Conservation (phyloP, 2,329 filamentous ascomycete species). For the Paecilomyces niveus region DNA sequence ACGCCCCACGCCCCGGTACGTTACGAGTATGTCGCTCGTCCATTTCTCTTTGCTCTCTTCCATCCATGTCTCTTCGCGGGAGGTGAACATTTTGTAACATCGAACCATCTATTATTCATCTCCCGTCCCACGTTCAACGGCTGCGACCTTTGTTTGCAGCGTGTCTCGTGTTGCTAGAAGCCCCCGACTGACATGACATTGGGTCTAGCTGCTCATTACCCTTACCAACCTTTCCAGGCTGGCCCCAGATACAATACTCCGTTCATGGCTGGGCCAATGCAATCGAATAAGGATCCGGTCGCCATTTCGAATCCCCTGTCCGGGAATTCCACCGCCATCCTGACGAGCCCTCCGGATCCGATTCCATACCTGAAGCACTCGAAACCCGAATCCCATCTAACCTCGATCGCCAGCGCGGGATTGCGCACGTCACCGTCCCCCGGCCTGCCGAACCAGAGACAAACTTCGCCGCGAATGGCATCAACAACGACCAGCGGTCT, state of each 20-base stretch:
- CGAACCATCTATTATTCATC: background rate
- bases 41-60: constrained; percentile 7
- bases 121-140: constrained; percentile 2
- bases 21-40: constrained; percentile 7
- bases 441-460: constrained; percentile 28
- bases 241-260: constrained; percentile 22
- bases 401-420: constrained; percentile 37
- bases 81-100: background rate
- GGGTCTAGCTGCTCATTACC: constrained; percentile 23
- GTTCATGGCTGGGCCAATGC: constrained; percentile 39
- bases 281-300: constrained; percentile 34
- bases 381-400: constrained; percentile 30
- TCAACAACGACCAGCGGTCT: constrained; percentile 51
- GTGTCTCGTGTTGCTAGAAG: constrained; percentile 2
- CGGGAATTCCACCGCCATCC: constrained; percentile 19
- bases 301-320: constrained; percentile 29
- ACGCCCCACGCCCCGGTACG: constrained; percentile 27
- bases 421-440: constrained; percentile 26
- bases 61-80: constrained; percentile 2
- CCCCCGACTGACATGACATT: constrained; percentile 28
- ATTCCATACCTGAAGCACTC: constrained; percentile 27
- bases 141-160: background rate
- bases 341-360: constrained; percentile 22
- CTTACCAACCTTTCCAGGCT: constrained; percentile 23
- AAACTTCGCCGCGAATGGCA: constrained; percentile 30